Evolutionary conservation across 2,329 filamentous ascomycete genomes (phyloP).

Genomic region (Boeremia exigua): DNA sequence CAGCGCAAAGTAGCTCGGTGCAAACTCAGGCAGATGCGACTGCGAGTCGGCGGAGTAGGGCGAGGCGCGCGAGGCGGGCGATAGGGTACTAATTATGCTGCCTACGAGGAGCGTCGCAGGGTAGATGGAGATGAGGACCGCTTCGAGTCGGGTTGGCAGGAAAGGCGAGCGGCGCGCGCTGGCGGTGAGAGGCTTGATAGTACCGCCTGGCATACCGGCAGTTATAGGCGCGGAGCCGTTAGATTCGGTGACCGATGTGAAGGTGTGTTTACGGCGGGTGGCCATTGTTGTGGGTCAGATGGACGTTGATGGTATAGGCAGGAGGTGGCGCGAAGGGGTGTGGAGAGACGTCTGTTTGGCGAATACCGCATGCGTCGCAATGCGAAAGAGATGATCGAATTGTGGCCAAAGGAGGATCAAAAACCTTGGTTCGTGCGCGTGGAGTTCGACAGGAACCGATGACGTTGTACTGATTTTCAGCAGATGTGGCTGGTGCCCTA

Average conservation of each 20-base stretch:
- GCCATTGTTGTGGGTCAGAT: constrained; percentile 30
- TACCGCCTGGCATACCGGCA: constrained; percentile 31
- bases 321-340: neutral
- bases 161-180: constrained; percentile 59
- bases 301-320: neutral
- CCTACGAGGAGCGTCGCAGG: constrained; percentile 80
- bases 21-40: constrained; percentile 63
- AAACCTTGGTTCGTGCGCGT: constrained; percentile 4
- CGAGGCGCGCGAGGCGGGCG: constrained; percentile 69
- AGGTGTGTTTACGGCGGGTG: constrained; percentile 40
- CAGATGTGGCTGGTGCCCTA: constrained; percentile 29
- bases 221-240: constrained; percentile 27
- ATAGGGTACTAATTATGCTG: constrained; percentile 78
- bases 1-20: constrained; percentile 88
- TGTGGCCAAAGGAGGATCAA: neutral
- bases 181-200: constrained; percentile 32
- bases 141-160: constrained; percentile 73
- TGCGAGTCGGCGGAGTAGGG: constrained; percentile 69
- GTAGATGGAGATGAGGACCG: constrained; percentile 71
- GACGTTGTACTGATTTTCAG: constrained; percentile 29
- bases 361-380: neutral
- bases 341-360: neutral
- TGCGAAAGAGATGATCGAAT: neutral
- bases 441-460: constrained; percentile 20
- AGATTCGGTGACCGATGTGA: constrained; percentile 12